Evolutionary conservation across 2,329 filamentous ascomycete species (phyloP).

Genomic region (Sclerotinia spermophila): DNA sequence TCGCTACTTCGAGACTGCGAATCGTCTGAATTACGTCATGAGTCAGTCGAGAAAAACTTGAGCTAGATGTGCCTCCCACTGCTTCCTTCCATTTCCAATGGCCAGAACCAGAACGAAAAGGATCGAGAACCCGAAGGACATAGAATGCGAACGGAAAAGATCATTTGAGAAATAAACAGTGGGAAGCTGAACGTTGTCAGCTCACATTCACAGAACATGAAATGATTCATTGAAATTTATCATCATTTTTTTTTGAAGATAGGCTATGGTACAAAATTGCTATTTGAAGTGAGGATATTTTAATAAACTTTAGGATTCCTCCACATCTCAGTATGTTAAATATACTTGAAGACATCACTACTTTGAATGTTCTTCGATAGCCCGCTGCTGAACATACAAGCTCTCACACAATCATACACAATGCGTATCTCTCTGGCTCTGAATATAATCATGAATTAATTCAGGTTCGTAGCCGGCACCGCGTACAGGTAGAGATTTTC

Average conservation of each 20-base stretch:
- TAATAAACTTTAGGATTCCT: not conserved
- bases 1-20: not conserved
- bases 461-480: not conserved
- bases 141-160: not conserved
- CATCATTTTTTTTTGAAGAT: not conserved
- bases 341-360: not conserved
- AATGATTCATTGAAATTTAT: not conserved
- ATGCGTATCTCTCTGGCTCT: not conserved
- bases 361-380: not conserved
- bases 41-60: not conserved
- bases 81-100: not conserved
- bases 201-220: not conserved
- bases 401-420: not conserved
- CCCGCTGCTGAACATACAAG: not conserved
- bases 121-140: not conserved
- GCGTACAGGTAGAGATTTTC: not conserved
- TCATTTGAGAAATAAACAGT: not conserved
- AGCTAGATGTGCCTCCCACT: not conserved
- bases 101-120: not conserved
- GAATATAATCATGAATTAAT: not conserved
- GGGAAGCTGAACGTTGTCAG: not conserved
- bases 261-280: not conserved
- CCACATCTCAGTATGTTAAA: not conserved
- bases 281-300: not conserved
- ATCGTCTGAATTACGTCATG: not conserved